Evolutionary conservation across 768 basidiomycete genomes (phyloP).

Genomic region (Epithele typhae): DNA sequence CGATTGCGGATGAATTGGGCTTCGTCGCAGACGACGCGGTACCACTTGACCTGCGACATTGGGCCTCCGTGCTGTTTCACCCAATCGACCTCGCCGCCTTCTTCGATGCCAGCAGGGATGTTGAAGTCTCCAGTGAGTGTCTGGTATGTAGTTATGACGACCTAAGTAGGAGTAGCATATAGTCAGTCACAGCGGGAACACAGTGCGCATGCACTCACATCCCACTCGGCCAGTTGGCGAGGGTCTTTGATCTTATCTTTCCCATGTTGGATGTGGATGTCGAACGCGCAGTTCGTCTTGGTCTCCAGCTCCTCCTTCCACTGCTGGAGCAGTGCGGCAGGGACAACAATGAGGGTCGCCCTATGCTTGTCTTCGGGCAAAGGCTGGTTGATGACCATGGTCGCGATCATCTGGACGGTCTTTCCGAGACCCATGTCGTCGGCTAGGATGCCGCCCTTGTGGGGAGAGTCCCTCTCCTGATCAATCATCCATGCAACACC

Average conservation of each 20-base stretch:
- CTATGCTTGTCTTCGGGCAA: slow-evolving; percentile 38
- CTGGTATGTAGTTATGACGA: slow-evolving; percentile 76
- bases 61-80: slow-evolving; percentile 52
- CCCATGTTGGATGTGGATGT: slow-evolving; percentile 69
- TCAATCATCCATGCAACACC: slow-evolving; percentile 80
- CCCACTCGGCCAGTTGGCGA: slow-evolving; percentile 46
- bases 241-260: slow-evolving; percentile 57
- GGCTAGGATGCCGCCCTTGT: slow-evolving; percentile 64
- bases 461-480: slow-evolving; percentile 43
- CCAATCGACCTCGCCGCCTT: slow-evolving; percentile 45
- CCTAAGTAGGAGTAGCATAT: slow-evolving; percentile 29
- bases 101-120: slow-evolving; percentile 44
- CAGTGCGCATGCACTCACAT: slow-evolving; percentile 34
- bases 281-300: slow-evolving; percentile 61
- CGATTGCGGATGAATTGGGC: slow-evolving; percentile 73
- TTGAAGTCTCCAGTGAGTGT: slow-evolving; percentile 59
- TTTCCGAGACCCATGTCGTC: slow-evolving; percentile 76
- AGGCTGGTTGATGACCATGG: slow-evolving; percentile 66
- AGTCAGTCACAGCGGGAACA: too few relatives aligned
- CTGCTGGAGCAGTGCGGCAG: slow-evolving; percentile 70
- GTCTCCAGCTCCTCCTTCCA: slow-evolving; percentile 72
- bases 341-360: slow-evolving; percentile 72
- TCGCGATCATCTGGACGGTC: slow-evolving; percentile 78
- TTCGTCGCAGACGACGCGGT: slow-evolving; percentile 73
- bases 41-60: slow-evolving; percentile 58